These are phyloP conservation scores for Filobasidium uniguttulatum DNA, from an alignment of 1,284 basidiomycete genomes.

Conservation along the genomic window DNA sequence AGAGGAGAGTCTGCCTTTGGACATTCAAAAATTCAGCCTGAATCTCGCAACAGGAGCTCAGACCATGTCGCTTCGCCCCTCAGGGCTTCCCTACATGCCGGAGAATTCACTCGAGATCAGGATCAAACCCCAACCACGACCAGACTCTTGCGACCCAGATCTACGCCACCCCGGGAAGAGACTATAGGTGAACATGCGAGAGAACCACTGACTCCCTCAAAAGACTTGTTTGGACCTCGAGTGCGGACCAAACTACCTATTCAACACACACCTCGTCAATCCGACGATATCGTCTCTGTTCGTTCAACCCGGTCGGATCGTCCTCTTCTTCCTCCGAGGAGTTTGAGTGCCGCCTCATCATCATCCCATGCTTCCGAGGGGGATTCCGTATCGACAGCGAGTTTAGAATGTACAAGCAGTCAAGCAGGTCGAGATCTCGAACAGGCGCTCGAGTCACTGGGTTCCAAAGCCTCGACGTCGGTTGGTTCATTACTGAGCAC, in stretches of 20 bases:
- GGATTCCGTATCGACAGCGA: neutral
- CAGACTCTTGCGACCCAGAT: no score
- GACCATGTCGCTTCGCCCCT: no score
- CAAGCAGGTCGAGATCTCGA: neutral
- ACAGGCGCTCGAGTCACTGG: neutral
- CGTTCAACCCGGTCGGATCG: neutral
- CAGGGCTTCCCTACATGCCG: no score
- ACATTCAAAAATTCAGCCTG: no score
- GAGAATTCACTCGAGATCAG: no score
- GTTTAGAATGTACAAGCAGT: neutral
- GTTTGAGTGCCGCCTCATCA: neutral
- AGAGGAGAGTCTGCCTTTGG: neutral
- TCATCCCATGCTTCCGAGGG: neutral
- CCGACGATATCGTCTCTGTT: neutral
- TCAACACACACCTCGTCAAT: neutral
- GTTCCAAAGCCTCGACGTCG: neutral
- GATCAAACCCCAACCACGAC: no score
- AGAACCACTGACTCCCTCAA: neutral
- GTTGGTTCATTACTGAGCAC: neutral
- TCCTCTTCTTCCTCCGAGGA: neutral
- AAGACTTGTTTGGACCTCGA: neutral
- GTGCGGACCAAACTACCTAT: neutral
- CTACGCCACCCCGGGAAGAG: slow-evolving; percentile 1
- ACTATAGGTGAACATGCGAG: neutral
- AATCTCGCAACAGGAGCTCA: no score